Base-by-base conservation (phyloP, 768 basidiomycete genomes). In the Xerocomus spinulosus region DNA sequence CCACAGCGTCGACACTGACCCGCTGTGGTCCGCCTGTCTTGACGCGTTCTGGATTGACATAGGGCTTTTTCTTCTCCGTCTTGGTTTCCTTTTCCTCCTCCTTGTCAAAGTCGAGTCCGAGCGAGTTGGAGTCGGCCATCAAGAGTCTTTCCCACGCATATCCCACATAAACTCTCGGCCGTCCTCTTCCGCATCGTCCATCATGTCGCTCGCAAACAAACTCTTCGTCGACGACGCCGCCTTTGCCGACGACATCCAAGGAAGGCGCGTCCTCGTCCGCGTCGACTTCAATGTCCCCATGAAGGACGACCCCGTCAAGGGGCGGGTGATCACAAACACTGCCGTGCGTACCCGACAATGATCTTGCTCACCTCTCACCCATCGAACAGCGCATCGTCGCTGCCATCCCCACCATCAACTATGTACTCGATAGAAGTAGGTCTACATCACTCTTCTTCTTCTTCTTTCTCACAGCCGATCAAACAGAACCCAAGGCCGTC, bases 261-360 rank as follows among this genome's bases (percentile, higher is more conserved):
- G 75, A 61, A 92, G 88, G 69, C 87, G 89, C 55, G 89, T 93
- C 58, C 85, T 95, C 63, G 89, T 95, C 64, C 87, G 92, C 58
- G 93, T 94, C 56, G 92, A 95, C 75, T 95, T 95, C 76, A 95
- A 95, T 66, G 92, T 95, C 51, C 92, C 92, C 53, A 85, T 91
- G 72, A 80, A 85, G 60, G 86, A 91, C 64, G 48, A 51, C 25
- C 46, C 59, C 1, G 82, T 82, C 50, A 85, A 84, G 64, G 87
- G 85, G 41, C 84, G 84, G 64, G 88, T 95, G 72, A 93, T 98
- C 77, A 95, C 95, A 37, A 99, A 97, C 74, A 86, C 92, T 55
- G 93, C 93, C 47, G 95, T 96, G 66, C 54, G 92, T 75, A 36
- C 45, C 50, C 57, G 59, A 49, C 20, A 49, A 36, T 44, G 34